Base-by-base conservation (phyloP, 768 basidiomycete genomes). In the Leccinum aurantiacum region DNA sequence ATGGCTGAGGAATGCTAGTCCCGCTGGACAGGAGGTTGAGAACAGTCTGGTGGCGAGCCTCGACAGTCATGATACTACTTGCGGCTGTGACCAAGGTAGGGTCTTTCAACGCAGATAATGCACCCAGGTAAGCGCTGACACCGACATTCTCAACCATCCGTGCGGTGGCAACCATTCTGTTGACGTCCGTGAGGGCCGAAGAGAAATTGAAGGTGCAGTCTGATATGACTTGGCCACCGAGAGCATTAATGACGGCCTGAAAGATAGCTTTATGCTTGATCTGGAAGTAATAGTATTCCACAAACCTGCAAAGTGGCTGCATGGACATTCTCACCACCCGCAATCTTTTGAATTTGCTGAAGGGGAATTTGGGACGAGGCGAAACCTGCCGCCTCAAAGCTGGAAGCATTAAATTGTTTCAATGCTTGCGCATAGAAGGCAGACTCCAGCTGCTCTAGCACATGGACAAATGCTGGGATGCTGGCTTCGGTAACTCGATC, bases 21-120 rank as follows among this genome's bases (percentile, higher is more conserved):
- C 73, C 75, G 15, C 81, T 79, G 48, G 81, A 81, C 56, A 94
- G 65, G 61, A 91, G 66, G 76, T 93, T 93, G 54, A 92, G 80
- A 47, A 93, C 73, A 1, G 88, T 86, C 70, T 89, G 86, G 67
- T 95, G 92, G 51, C 92, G 87, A n/a, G 90, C 87, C 69, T 94
- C 92, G 51, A 91, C 79, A 29, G 90, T 87, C 72, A 90, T 67
- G 69, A 93, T 93, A 25, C 86, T 84, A 8, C 80, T 88, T 44
- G 89, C 90, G n/a, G 84, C 78, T 56, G 80, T 79, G 53, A 90
- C 75, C 58, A 91, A 67, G 25, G 78, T 74, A 14, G 87, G 85
- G 64, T 90, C 84, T 13, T 75, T 71, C 51, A 93, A 61, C 44
- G 90, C 79, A 56, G 82, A 78, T 7, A 88, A 84, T 56, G 83